phyloP scores from a whole-genome alignment of 345 rosid species.

The Stellera chamaejasme region DNA sequence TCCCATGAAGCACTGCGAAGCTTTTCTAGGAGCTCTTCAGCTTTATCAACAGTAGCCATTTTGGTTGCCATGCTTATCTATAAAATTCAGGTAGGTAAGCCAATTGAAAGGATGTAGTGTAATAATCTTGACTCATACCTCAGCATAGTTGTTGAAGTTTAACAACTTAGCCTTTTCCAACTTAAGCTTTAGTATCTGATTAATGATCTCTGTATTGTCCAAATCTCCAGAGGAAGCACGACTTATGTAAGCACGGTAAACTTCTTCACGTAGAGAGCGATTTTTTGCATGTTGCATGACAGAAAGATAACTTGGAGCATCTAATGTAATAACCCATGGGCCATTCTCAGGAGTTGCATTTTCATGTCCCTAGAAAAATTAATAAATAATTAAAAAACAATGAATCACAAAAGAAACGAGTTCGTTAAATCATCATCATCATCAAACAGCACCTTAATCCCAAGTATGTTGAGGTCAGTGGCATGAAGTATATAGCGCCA shows the following conservation, averaged over 20 bases:
- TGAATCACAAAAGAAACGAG: neutral
- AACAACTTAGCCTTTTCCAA: conserved; percentile 79
- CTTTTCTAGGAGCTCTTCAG: conserved; percentile 74
- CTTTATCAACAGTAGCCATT: conserved; percentile 91
- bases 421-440: too few species aligned
- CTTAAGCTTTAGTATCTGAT: conserved; percentile 68
- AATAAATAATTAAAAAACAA: conserved; percentile 4
- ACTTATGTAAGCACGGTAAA: conserved; percentile 55
- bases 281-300: conserved; percentile 85
- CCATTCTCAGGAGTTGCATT: conserved; percentile 80
- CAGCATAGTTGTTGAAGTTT: conserved; percentile 72
- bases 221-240: conserved; percentile 82
- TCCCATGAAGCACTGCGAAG: conserved; percentile 82
- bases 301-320: conserved; percentile 68
- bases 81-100: conserved; percentile 16
- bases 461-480: too few species aligned
- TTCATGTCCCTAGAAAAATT: conserved; percentile 47
- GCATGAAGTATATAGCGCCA: too few species aligned
- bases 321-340: conserved; percentile 84
- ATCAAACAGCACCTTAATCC: too few species aligned
- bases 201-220: conserved; percentile 63
- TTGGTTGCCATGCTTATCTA: conserved; percentile 93
- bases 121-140: conserved; percentile 37
- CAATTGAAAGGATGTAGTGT: conserved; percentile 1
- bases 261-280: conserved; percentile 78